Percentiles rank a stretch among this genome's conserved stretches.
Conservation (phyloP, 192 early-diverging fungal species). For the Backusella mclennaniae region DNA sequence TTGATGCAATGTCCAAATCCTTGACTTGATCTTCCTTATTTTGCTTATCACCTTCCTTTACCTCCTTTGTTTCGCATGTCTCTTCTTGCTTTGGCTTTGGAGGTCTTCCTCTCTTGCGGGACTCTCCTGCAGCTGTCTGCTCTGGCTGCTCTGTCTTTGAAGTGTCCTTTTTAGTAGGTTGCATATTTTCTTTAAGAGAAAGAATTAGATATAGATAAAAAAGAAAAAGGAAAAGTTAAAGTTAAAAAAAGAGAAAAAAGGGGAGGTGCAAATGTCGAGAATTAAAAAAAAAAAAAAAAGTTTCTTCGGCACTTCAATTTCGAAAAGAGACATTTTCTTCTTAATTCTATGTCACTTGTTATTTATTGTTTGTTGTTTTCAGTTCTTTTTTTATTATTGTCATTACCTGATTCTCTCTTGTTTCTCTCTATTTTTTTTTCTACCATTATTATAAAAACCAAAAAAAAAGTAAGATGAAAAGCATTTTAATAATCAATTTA, state of each 20-base stretch:
- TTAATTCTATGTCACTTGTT: neutral
- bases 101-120: slow-evolving; percentile 1
- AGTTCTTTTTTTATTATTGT: too few relatives aligned
- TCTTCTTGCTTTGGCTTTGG: neutral
- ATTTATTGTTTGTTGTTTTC: neutral
- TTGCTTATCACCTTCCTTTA: neutral
- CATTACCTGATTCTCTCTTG: neutral
- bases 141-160: neutral
- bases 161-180: neutral
- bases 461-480: neutral
- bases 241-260: neutral
- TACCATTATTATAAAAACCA: neutral
- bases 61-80: neutral
- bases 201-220: neutral
- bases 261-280: too few relatives aligned
- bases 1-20: neutral
- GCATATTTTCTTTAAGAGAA: neutral
- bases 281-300: too few relatives aligned
- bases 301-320: neutral
- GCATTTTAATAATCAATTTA: too few relatives aligned
- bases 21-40: slow-evolving; percentile 1
- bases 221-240: neutral
- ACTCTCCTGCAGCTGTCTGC: neutral
- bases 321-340: neutral
- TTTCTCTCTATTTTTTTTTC: neutral